These are phyloP conservation scores for Panicum hallii DNA, from an alignment of 202 grass and related monocot species.

Conservation along the genomic window DNA sequence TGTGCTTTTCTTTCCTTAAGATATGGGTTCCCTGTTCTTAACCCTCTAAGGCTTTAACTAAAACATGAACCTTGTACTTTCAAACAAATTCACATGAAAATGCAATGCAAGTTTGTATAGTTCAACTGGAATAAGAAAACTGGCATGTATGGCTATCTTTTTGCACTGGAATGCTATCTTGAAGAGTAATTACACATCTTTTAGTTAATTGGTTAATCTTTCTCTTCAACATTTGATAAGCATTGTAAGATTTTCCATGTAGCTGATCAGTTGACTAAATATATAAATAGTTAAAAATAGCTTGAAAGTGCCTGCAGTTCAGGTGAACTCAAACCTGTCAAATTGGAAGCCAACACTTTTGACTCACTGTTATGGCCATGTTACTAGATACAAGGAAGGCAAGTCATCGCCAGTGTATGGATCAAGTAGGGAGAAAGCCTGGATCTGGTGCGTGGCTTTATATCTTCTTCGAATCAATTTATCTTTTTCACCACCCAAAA, in stretches of 20 bases:
- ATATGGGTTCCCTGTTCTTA: slow-evolving; percentile 6
- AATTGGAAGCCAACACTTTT: slow-evolving; percentile 3
- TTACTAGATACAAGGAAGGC: slow-evolving; percentile 6
- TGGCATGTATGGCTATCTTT: slow-evolving; percentile 11
- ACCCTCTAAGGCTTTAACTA: slow-evolving; percentile 34
- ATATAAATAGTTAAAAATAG: slow-evolving; percentile 28
- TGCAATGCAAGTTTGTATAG: slow-evolving; percentile 11
- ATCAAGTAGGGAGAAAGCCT: background rate
- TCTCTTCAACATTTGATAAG: slow-evolving; percentile 37
- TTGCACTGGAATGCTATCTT: slow-evolving; percentile 19
- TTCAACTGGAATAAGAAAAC: slow-evolving; percentile 23
- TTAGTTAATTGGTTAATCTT: slow-evolving; percentile 32
- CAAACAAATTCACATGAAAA: slow-evolving; percentile 25
- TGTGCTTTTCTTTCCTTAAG: slow-evolving; percentile 21
- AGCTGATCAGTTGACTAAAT: slow-evolving; percentile 29
- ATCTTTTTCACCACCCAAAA: background rate
- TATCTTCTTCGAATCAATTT: background rate
- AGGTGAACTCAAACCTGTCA: slow-evolving; percentile 20
- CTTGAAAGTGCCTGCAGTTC: slow-evolving; percentile 1
- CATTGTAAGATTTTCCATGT: slow-evolving; percentile 11
- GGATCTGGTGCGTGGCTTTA: background rate
- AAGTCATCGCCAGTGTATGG: background rate
- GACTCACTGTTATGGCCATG: slow-evolving; percentile 11
- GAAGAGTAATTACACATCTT: background rate
- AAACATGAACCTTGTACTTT: background rate